These are phyloP conservation scores for Paecilomyces sp. DNA, from an alignment of 2,329 filamentous ascomycete genomes.

Conservation along the genomic window DNA sequence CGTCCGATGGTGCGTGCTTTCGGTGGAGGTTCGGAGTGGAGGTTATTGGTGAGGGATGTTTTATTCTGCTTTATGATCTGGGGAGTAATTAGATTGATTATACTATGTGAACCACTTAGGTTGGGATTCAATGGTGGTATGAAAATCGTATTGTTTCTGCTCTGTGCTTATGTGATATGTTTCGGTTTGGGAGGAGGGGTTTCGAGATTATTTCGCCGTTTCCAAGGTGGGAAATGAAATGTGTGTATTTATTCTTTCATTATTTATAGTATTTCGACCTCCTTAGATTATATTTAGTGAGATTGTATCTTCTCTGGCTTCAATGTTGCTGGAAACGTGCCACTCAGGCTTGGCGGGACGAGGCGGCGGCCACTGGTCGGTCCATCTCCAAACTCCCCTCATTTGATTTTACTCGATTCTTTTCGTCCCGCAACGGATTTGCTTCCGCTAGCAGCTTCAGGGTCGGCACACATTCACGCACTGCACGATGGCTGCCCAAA, in stretches of 20 bases:
- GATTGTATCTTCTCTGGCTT: background rate
- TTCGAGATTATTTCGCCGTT: background rate
- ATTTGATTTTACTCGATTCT: background rate
- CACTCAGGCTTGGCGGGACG: background rate
- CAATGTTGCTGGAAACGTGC: background rate
- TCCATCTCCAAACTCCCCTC: background rate
- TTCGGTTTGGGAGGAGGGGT: background rate
- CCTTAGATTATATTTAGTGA: no score
- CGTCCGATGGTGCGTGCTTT: background rate
- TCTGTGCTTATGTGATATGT: background rate
- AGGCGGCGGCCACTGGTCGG: background rate
- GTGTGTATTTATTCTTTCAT: background rate
- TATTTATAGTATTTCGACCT: no score
- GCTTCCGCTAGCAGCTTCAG: conserved; percentile 6
- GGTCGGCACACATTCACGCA: conserved; percentile 2
- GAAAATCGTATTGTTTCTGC: background rate
- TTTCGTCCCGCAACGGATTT: background rate
- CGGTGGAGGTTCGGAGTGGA: background rate
- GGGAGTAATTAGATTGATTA: background rate
- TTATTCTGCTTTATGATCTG: background rate
- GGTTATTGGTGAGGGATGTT: background rate
- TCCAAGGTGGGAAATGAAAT: background rate
- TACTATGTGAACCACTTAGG: background rate
- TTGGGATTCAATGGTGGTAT: background rate
- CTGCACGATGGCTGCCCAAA: conserved; percentile 35